A percentile compares a stretch with the other conserved stretches of the same genome.
Evolutionary conservation across 495 filamentous ascomycete genomes (phyloP).

Genomic region (Parmelia sp.): DNA sequence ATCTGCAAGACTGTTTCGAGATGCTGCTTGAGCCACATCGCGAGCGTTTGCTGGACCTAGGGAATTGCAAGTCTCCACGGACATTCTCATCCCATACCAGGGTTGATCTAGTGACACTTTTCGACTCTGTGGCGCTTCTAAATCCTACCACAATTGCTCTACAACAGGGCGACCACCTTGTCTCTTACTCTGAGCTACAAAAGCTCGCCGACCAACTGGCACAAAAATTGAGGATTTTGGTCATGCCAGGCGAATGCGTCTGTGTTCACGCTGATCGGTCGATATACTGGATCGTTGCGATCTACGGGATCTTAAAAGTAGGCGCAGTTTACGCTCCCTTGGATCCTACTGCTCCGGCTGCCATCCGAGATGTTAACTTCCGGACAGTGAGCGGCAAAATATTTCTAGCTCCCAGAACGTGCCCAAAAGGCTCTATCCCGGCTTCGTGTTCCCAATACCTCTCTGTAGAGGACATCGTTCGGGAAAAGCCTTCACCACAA

Average conservation of each 20-base stretch:
- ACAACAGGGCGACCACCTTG: background rate
- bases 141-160: conserved; percentile 21
- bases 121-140: conserved; percentile 14
- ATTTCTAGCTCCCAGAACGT: conserved; percentile 6
- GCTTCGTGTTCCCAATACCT: background rate
- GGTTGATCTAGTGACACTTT: conserved; percentile 27
- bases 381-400: conserved; percentile 16
- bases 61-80: conserved; percentile 14
- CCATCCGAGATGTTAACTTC: conserved; percentile 18
- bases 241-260: conserved; percentile 30
- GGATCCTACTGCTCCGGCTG: conserved; percentile 22
- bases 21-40: background rate
- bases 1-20: background rate
- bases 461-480: background rate
- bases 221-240: background rate
- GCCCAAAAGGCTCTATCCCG: background rate
- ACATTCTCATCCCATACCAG: conserved; percentile 5
- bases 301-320: conserved; percentile 31
- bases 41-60: background rate
- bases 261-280: conserved; percentile 32
- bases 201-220: background rate
- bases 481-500: no score
- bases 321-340: conserved; percentile 33
- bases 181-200: conserved; percentile 28
- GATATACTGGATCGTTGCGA: conserved; percentile 37